Conservation (phyloP, 352 stramenopile species). For the Pelagophyceae sp. region DNA sequence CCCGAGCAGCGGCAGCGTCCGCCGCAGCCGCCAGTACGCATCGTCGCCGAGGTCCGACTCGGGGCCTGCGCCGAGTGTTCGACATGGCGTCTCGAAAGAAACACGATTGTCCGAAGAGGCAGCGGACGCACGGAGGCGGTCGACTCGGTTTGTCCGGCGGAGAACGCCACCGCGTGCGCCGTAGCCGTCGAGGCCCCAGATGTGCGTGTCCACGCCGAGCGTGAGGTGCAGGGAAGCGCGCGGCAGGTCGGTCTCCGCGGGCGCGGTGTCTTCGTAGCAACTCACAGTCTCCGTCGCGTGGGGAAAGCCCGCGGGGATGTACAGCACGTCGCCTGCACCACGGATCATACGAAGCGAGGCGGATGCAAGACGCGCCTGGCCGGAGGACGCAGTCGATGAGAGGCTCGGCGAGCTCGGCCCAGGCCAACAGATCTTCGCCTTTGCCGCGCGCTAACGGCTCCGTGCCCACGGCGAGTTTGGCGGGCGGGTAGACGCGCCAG, state of each 20-base stretch:
- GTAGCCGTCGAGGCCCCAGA: constrained; percentile 55
- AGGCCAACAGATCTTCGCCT: constrained; percentile 52
- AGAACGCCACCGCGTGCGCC: neutral
- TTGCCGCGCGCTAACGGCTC: constrained; percentile 64
- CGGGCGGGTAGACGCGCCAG: constrained; percentile 56
- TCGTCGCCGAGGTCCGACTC: neutral
- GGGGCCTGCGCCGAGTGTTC: neutral
- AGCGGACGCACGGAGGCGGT: no score
- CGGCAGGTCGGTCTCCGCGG: constrained; percentile 35
- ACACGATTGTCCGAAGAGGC: no score
- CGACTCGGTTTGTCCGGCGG: neutral
- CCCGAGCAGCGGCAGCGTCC: neutral
- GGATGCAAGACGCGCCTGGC: no score
- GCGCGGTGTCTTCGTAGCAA: constrained; percentile 23
- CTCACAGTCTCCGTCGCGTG: constrained; percentile 59
- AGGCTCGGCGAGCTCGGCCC: constrained; percentile 36
- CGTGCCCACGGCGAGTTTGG: constrained; percentile 27
- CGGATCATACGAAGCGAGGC: no score
- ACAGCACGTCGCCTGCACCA: constrained; percentile 60
- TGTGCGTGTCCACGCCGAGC: constrained; percentile 63
- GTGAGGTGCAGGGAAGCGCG: constrained; percentile 56
- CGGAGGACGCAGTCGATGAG: constrained; percentile 48
- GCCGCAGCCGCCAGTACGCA: neutral
- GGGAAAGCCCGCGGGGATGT: constrained; percentile 60
- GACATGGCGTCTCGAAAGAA: neutral